Conservation (phyloP, 176 grass and related monocot genomes). For the Zizania latifolia region DNA sequence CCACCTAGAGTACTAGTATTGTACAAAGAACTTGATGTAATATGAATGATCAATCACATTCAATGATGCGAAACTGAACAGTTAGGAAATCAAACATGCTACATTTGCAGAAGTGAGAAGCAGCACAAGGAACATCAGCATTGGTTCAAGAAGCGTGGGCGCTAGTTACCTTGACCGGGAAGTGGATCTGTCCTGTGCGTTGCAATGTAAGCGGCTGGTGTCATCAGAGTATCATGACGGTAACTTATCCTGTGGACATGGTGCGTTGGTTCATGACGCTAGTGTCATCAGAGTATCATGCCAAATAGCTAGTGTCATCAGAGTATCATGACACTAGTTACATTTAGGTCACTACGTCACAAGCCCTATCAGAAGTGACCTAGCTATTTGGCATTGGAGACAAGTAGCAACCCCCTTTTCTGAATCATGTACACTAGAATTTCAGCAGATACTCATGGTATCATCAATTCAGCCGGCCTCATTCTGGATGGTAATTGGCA, state of each 20-base stretch:
- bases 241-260: too few species aligned
- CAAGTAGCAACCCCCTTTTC: not conserved
- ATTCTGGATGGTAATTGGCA: not conserved
- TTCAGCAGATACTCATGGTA: not conserved
- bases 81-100: not conserved
- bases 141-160: not conserved
- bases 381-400: not conserved
- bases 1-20: not conserved
- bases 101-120: not conserved
- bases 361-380: not conserved
- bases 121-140: not conserved
- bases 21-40: not conserved
- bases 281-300: too few species aligned
- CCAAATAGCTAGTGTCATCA: too few species aligned
- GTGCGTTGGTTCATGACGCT: too few species aligned
- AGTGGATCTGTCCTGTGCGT: constrained; percentile 73
- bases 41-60: not conserved
- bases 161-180: constrained; percentile 66
- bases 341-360: not conserved
- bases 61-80: not conserved
- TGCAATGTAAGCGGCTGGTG: constrained; percentile 57
- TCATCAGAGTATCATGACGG: too few species aligned
- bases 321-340: too few species aligned
- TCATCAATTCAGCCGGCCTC: not conserved
- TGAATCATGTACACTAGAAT: not conserved